phyloP scores from a whole-genome alignment of 2,329 filamentous ascomycete species.

The Trichocomaceae sp. region DNA sequence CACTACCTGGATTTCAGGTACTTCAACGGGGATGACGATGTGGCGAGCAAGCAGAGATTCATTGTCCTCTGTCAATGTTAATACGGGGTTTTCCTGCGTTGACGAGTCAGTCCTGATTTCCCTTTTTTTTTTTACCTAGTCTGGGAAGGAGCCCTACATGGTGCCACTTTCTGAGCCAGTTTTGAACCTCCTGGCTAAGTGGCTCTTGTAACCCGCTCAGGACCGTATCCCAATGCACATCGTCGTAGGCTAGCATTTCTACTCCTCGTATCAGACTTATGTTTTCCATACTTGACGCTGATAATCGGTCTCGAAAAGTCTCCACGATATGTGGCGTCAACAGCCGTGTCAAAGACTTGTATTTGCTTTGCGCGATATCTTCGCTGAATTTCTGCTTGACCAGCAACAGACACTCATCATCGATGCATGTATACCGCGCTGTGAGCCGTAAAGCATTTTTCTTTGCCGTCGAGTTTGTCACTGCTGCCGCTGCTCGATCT shows the following conservation, averaged over 20 bases:
- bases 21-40: slow-evolving; percentile 82
- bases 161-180: slow-evolving; percentile 54
- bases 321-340: slow-evolving; percentile 47
- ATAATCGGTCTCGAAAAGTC: slow-evolving; percentile 41
- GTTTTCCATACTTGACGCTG: slow-evolving; percentile 47
- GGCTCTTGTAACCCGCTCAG: slow-evolving; percentile 46
- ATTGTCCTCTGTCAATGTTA: slow-evolving; percentile 25
- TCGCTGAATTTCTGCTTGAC: slow-evolving; percentile 42
- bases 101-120: not conserved
- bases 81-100: slow-evolving; percentile 28
- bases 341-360: slow-evolving; percentile 44
- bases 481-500: slow-evolving; percentile 6
- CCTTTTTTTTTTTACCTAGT: not conserved
- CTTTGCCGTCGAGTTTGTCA: slow-evolving; percentile 14
- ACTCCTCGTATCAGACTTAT: slow-evolving; percentile 50
- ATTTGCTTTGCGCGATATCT: slow-evolving; percentile 43
- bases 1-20: slow-evolving; percentile 74
- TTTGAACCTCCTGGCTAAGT: slow-evolving; percentile 38
- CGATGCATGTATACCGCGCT: slow-evolving; percentile 68
- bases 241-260: slow-evolving; percentile 46
- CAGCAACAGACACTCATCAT: slow-evolving; percentile 59
- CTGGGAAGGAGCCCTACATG: slow-evolving; percentile 30
- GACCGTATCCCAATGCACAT: slow-evolving; percentile 49
- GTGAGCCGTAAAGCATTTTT: slow-evolving; percentile 50
- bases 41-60: slow-evolving; percentile 45